Base-by-base conservation (phyloP, 495 filamentous ascomycete species). In the Annulohypoxylon maeteangense region DNA sequence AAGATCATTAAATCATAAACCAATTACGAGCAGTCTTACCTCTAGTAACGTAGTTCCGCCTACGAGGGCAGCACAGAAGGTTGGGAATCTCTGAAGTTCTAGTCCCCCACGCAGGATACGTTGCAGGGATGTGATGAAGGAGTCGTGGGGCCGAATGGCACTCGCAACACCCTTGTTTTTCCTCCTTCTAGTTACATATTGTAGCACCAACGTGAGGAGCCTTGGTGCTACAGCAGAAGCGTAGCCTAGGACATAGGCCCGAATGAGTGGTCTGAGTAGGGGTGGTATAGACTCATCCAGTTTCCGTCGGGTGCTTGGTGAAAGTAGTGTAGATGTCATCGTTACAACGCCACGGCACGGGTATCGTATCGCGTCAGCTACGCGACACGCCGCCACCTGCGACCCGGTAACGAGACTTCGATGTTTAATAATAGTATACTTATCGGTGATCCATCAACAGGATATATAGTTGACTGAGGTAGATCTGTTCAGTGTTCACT, bases 1-100 rank as follows among this genome's bases (percentile, higher is more conserved):
- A n/a, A n/a, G n/a, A n/a, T n/a, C n/a, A n/a, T n/a, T n/a, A n/a
- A 48, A 23, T 18, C 62, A 31, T 42, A 23, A 60, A 42, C 31
- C 38, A 65, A 45, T 40, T 65, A 59, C 45, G 25, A 27, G 44
- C 68, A 23, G 56, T 81, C 82, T 76, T 79, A 81, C 86, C 79
- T 91, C 89, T n/a, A 95, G 79, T 50, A 94, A 70, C 14, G 91
- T 92, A 65, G 90, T 92, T 29, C 92, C 91, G 36, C 92, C 93
- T 48, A 95, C 86, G 16, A 95, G 79, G 14, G 84, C 79, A 10
- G 87, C 94, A 79, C 94, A 97, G 76, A 93, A 95, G 5, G 92
- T 88, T 31, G 94, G 92, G 74, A 97, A 95, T 40, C 90, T 81
- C 70, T 88, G 84, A 66, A 79, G 75, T 64, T 85, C 84, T 32